phyloP scores from a whole-genome alignment of 208 protist genomes.

The Acanthamoeba healyi region DNA sequence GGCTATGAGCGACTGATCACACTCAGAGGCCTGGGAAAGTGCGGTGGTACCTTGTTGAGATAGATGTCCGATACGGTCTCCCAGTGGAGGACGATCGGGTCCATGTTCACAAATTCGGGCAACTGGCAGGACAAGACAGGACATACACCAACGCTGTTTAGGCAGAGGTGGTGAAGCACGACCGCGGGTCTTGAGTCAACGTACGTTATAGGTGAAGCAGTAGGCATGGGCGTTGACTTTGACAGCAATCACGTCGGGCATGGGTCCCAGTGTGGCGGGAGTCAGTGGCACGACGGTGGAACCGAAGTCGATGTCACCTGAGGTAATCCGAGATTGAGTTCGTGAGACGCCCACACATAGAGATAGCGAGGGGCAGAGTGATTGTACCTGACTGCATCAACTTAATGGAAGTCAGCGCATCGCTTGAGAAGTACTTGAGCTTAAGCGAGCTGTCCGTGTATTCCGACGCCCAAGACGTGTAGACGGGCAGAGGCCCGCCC shows the following conservation, averaged over 20 bases:
- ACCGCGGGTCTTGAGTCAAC: no score
- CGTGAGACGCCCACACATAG: not conserved
- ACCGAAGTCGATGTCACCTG: not conserved
- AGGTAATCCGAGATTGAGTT: no score
- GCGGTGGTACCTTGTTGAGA: not conserved
- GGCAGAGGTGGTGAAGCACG: no score
- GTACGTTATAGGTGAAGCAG: conserved; percentile 15
- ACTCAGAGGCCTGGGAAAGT: no score
- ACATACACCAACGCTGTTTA: not conserved
- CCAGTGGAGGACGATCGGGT: not conserved
- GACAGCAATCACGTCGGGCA: conserved; percentile 1
- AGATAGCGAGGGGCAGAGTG: not conserved
- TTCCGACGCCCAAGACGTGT: not conserved
- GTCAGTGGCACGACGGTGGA: not conserved
- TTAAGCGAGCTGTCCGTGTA: not conserved
- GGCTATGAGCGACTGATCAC: not conserved
- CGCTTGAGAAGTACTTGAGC: conserved; percentile 15
- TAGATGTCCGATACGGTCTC: not conserved
- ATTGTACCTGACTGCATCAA: not conserved
- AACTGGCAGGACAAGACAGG: not conserved
- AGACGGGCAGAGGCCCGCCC: not conserved
- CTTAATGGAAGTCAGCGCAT: not conserved
- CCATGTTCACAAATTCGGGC: not conserved
- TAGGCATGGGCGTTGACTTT: conserved; percentile 3
- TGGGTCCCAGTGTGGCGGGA: not conserved